Base-by-base conservation (phyloP, 352 stramenopile species). In the Phytophthora niederhauseri region DNA sequence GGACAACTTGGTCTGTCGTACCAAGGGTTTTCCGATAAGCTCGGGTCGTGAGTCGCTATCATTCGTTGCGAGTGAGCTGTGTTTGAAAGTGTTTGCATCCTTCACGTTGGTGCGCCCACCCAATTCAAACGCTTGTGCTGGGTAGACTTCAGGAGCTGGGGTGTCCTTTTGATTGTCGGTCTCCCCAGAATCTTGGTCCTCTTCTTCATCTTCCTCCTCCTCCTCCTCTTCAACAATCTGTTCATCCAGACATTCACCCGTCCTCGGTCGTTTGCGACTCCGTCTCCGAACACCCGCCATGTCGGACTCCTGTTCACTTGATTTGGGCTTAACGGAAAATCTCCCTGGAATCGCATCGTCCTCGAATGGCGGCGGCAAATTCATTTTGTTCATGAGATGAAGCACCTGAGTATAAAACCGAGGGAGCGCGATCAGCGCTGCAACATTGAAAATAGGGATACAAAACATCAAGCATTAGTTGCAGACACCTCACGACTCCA, bases 351-450 rank as follows among this genome's bases (percentile, higher is more conserved):
- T 94, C 24, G 84, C 75, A 36, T 87, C 50, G 22, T 78, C 69
- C 6, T 93, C 84, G 26, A 97, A 97, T 20, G 90, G 90, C 28
- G 77, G 73, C 48, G 90, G 90, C 17, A 97, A 56, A 60, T 97
- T 94, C 90, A 96, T 97, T 65, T 97, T 97, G 74, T 97, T 97
- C 90, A 97, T 97, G 22, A 97, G 71, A 70, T 97, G 90, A 38
- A 96, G 85, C 51, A 96, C 90, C 80, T 97, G 90, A 12, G 84
- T 96, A 76, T 97, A 97, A 61, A 97, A 90, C 53, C 89, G 85
- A 6, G 90, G 90, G 14, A 97, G 68, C 9, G 87, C 90, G 24
- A 97, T 91, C 28, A 97, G 69, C 7, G 90, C 90, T 97, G 41
- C 19, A 26, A 7, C 34, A 41, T 17, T 48, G 4, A 45, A 43